Conservation (phyloP, 2,329 filamentous ascomycete species). For the Massarina eburnea region DNA sequence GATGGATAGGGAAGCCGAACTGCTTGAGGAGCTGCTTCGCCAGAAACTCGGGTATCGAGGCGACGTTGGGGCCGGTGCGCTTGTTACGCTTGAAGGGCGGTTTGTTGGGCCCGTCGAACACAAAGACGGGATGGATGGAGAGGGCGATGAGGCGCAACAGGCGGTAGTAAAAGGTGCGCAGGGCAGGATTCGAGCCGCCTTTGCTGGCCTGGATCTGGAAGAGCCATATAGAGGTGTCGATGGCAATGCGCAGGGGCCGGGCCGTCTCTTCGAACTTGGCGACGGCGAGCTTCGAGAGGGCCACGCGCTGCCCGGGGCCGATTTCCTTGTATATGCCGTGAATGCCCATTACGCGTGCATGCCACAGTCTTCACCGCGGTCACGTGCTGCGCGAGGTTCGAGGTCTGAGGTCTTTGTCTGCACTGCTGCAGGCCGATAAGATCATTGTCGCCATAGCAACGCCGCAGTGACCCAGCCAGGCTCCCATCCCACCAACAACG, state of each 20-base stretch:
- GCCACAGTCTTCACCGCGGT: not conserved
- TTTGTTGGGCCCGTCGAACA: conserved; percentile 86
- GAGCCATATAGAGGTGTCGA: conserved; percentile 97
- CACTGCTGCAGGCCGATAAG: too few relatives aligned
- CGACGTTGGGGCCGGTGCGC: conserved; percentile 62
- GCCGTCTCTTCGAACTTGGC: conserved; percentile 71
- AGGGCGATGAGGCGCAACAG: conserved; percentile 74
- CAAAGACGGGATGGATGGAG: conserved; percentile 84
- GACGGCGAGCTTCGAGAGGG: conserved; percentile 79
- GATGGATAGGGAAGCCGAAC: conserved; percentile 82
- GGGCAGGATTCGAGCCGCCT: conserved; percentile 84
- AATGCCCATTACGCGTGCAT: conserved; percentile 42
- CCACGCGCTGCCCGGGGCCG: conserved; percentile 74
- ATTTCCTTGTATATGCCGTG: conserved; percentile 80
- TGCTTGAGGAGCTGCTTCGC: conserved; percentile 81
- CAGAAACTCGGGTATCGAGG: conserved; percentile 69
- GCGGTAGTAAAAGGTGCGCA: conserved; percentile 91
- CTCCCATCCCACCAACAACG: not conserved
- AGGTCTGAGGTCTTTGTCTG: too few relatives aligned
- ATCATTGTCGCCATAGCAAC: conserved; percentile 39
- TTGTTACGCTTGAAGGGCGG: conserved; percentile 89
- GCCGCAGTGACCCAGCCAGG: not conserved
- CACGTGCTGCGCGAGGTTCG: too few relatives aligned
- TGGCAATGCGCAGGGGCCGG: conserved; percentile 79
- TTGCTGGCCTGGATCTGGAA: conserved; percentile 87